phyloP scores from a whole-genome alignment of 768 basidiomycete species.

The Neoboletus subvelutipes region DNA sequence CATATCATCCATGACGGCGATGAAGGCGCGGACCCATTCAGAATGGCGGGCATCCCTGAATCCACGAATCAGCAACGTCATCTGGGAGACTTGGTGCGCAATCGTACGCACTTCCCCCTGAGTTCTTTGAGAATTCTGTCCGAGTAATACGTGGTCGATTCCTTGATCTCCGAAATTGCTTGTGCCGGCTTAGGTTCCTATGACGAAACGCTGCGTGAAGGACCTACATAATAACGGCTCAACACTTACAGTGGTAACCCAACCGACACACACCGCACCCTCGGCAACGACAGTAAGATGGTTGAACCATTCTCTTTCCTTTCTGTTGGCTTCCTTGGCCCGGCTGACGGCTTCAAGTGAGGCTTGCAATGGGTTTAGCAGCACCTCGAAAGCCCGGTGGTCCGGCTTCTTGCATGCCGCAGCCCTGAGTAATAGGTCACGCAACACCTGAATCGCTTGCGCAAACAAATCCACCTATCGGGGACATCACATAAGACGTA shows the following conservation, averaged over 20 bases:
- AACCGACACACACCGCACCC: conserved; percentile 77
- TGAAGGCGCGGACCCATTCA: conserved; percentile 82
- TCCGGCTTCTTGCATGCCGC: conserved; percentile 81
- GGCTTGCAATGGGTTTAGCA: conserved; percentile 68
- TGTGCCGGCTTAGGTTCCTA: conserved; percentile 78
- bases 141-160: conserved; percentile 83
- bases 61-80: conserved; percentile 5
- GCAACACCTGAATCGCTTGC: conserved; percentile 64
- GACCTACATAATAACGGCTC: background rate
- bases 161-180: conserved; percentile 79
- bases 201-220: background rate
- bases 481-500: conserved; percentile 4
- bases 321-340: conserved; percentile 77
- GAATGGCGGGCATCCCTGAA: conserved; percentile 81
- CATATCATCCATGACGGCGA: conserved; percentile 70
- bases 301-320: conserved; percentile 78
- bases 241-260: conserved; percentile 77
- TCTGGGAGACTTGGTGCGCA: background rate
- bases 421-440: conserved; percentile 64
- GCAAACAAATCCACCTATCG: conserved; percentile 66
- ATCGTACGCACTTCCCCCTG: conserved; percentile 76
- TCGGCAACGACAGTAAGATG: conserved; percentile 83
- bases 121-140: conserved; percentile 89
- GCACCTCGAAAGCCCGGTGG: conserved; percentile 49
- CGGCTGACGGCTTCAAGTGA: conserved; percentile 76